Evolutionary conservation across 805 yeast species (phyloP), one percentile per base, ranked within the genome.

Genomic region (Pichia heedii): DNA sequence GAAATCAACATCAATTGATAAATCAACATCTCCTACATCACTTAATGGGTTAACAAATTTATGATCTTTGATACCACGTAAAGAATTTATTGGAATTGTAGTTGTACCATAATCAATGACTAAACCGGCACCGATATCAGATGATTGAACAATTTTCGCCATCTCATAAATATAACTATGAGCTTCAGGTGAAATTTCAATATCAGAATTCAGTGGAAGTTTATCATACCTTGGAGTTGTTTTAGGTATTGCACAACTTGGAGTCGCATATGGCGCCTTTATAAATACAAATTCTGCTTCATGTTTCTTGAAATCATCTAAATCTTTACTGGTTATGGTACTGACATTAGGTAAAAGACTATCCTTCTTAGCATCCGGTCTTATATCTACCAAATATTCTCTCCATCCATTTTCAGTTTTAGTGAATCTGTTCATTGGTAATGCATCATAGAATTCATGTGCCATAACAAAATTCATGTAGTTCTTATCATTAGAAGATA

Each of bases 371-470:
- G 41, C 40, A 11, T 49, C 42, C 3, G 48, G 46, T 29, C 62
- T 27, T 65, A 62, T 74, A 57, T 83, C 90, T 27, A 86, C 93
- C 33, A 82, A 51, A 21, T 75, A 67, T 56, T 86, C 95, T 50
- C 89, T 67, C 95, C 95, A 86, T 0, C 90, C 90, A 15, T 76
- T 61, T 16, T 68, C 66, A 0, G 81, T 77, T 48, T 71, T 73
- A 42, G 72, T 70, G 55, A 82, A 85, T 49, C 79, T 74, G 50
- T 81, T 78, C 21, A 86, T 78, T 0, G 95, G 95, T 44, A 86
- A 65, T 0, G 95, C 95, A 61, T 86, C 95, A 56, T 81, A 86
- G 54, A 86, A 86, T 59, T 86, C 95, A 57, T 86, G 95, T 0
- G 94, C 93, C 42, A 86, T 58, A 5, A 84, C 68, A 56, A 76